Conservation (phyloP, 2,329 filamentous ascomycete genomes). For the Aspergillus hortae region DNA sequence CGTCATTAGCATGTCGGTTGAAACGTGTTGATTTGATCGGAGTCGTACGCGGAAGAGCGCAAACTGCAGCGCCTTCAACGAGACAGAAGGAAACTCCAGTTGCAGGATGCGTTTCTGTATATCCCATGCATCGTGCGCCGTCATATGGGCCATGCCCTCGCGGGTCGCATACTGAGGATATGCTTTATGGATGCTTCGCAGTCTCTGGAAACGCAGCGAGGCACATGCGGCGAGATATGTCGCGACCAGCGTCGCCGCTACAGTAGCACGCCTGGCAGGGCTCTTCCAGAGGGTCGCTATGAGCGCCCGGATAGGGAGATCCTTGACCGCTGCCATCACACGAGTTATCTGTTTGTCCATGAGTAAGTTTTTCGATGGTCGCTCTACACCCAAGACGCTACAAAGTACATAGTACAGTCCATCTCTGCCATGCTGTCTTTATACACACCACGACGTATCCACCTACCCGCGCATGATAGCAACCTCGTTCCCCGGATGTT, state of each 20-base stretch:
- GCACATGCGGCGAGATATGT: conserved; percentile 22
- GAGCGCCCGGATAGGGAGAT: conserved; percentile 2
- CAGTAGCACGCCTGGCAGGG: conserved; percentile 5
- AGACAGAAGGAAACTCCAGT: conserved; percentile 54
- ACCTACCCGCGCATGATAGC: neutral
- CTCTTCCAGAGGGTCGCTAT: conserved; percentile 4
- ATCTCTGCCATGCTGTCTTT: neutral
- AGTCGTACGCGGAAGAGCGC: conserved; percentile 52
- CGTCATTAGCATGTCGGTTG: neutral
- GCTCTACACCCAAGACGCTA: neutral
- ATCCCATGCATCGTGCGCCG: conserved; percentile 48
- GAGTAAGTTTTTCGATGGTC: neutral
- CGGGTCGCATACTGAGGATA: conserved; percentile 41
- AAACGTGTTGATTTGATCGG: too few relatives aligned
- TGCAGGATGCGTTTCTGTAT: conserved; percentile 47
- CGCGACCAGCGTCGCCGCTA: conserved; percentile 2
- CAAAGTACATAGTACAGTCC: too few relatives aligned
- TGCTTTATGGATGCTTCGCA: conserved; percentile 34
- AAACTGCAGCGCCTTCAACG: conserved; percentile 52
- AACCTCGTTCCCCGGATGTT: neutral
- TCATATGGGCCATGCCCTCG: conserved; percentile 48
- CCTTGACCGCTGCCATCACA: neutral
- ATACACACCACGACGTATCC: neutral
- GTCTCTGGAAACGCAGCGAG: conserved; percentile 25
- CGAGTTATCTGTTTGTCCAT: conserved; percentile 9